Percentiles rank a stretch among this genome's conserved stretches.
Evolutionary conservation across 2,329 filamentous ascomycete species (phyloP).

Genomic region (Zymoseptoria crescenta): DNA sequence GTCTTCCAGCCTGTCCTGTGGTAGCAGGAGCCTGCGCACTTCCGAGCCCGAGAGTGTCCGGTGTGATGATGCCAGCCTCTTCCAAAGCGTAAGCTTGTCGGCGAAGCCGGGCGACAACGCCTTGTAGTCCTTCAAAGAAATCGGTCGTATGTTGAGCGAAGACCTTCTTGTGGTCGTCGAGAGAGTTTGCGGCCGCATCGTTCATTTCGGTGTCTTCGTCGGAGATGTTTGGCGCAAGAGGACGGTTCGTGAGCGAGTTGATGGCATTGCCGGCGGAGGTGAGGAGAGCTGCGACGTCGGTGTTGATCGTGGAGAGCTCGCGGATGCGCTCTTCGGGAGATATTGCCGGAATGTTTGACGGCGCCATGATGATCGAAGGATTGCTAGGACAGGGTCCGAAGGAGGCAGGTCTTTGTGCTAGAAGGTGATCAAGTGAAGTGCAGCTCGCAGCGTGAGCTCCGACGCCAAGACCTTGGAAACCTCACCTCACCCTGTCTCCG

Average conservation of each 20-base stretch:
- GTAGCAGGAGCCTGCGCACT: constrained; percentile 15
- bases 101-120: constrained; percentile 65
- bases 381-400: background rate
- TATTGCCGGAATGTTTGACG: constrained; percentile 31
- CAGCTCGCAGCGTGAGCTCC: background rate
- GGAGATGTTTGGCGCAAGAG: constrained; percentile 23
- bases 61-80: constrained; percentile 65
- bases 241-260: constrained; percentile 52
- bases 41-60: constrained; percentile 29
- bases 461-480: background rate
- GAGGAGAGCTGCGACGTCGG: constrained; percentile 48
- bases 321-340: constrained; percentile 69
- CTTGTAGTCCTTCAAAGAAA: constrained; percentile 67
- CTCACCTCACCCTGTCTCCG: too few species aligned
- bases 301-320: constrained; percentile 73
- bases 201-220: constrained; percentile 22
- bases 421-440: background rate
- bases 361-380: constrained; percentile 7
- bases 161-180: constrained; percentile 49
- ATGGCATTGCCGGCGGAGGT: constrained; percentile 55
- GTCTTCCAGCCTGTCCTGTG: background rate
- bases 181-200: constrained; percentile 40
- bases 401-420: too few species aligned
- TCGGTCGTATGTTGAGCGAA: constrained; percentile 49
- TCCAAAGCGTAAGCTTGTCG: constrained; percentile 72